Evolutionary conservation across 2,329 filamentous ascomycete species (phyloP).

Genomic region (Ciborinia camelliae): DNA sequence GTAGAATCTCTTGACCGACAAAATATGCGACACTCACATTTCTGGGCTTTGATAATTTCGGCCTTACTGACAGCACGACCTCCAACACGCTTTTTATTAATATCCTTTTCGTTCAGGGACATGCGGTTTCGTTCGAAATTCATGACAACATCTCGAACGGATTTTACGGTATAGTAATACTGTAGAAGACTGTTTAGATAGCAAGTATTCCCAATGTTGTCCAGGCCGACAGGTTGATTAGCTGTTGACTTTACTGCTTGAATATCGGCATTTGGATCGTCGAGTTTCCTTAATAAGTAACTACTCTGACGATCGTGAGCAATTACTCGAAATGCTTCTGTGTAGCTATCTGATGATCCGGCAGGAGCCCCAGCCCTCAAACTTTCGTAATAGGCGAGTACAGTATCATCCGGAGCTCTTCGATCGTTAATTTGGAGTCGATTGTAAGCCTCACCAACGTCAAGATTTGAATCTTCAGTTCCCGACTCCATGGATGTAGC

Average conservation of each 20-base stretch:
- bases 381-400: slow-evolving; percentile 36
- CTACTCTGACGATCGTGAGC: slow-evolving; percentile 35
- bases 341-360: slow-evolving; percentile 35
- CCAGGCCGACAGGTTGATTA: slow-evolving; percentile 76
- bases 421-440: slow-evolving; percentile 34
- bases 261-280: slow-evolving; percentile 37
- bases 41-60: slow-evolving; percentile 60
- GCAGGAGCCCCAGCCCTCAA: slow-evolving; percentile 31
- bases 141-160: slow-evolving; percentile 76
- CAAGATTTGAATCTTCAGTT: slow-evolving; percentile 27
- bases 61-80: slow-evolving; percentile 60
- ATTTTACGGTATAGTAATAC: slow-evolving; percentile 86
- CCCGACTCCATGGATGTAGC: slow-evolving; percentile 33
- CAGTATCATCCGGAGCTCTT: slow-evolving; percentile 34
- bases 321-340: slow-evolving; percentile 36
- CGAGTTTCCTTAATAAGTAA: slow-evolving; percentile 37
- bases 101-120: slow-evolving; percentile 58
- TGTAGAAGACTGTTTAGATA: slow-evolving; percentile 96
- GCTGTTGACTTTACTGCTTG: slow-evolving; percentile 31
- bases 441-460: slow-evolving; percentile 36
- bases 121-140: slow-evolving; percentile 70
- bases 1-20: slow-evolving; percentile 14
- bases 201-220: slow-evolving; percentile 96
- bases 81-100: slow-evolving; percentile 70
- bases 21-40: slow-evolving; percentile 56